Evolutionary conservation across 1,284 basidiomycete genomes (phyloP), one percentile per base, ranked within the genome.

Genomic region (Leccinum pachyderme): DNA sequence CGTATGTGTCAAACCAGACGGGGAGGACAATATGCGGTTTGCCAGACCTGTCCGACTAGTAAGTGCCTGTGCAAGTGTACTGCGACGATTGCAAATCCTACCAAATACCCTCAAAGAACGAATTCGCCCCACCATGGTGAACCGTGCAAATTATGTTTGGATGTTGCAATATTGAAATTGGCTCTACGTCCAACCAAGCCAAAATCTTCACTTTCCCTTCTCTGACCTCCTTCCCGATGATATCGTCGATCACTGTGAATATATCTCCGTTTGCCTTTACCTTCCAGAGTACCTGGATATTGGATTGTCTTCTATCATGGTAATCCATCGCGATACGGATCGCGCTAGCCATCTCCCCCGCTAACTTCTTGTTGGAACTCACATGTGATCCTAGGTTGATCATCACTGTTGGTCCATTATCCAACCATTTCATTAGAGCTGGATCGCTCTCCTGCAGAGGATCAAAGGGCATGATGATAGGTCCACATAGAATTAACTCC

Each of bases 111-210:
- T 65, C 63, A 1, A 25, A 61, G 37, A 54, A 63, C 6, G 61
- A 63, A 46, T 64, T 62, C 7, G 52, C 57, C 4, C 63, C 58
- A 18, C 61, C 63, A 9, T 61, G 58, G 12, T 58, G 61, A 5
- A 63, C 58, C 4, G 47, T 55, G 27, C 59, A 63, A 31, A 59
- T 32, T 37, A 61, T 13, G 28, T 59, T 59, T 1, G 49, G 46
- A 47, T 59, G 59, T 33, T 61, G 59, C 11, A 63, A 44, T 48
- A 61, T 47, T 9, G 61, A 43, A 9, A 53, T 37, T 0, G 59
- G 52, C 9, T 61, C 59, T 22, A 22, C 51, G 2, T 61, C 50
- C 25, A 61, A 22, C 59, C 55, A 61, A 28, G 24, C 15, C 6
- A 49, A 5, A 32, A 49, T 7, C 32, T 49, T 49, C n/a, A 49